A percentile compares a stretch with the other conserved stretches of the same genome.
These are phyloP conservation scores for Calonectria pseudoturangicola DNA, from an alignment of 2,329 filamentous ascomycete species.

Conservation along the genomic window DNA sequence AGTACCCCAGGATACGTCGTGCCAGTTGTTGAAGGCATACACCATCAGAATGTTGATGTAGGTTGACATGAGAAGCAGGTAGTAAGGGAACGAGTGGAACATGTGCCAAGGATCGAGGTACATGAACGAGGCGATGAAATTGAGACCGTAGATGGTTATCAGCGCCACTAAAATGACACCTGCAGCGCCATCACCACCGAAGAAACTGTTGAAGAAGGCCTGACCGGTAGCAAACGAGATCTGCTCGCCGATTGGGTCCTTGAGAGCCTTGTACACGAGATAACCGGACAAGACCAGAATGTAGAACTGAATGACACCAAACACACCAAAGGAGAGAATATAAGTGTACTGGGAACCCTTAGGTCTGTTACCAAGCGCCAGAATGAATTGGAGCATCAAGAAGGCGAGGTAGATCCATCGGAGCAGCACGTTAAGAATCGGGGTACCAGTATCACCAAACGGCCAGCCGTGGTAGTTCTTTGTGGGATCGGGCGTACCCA, in stretches of 20 bases:
- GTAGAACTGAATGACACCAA: constrained; percentile 50
- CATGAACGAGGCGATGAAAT: constrained; percentile 51
- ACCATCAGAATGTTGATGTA: constrained; percentile 55
- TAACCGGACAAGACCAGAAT: constrained; percentile 50
- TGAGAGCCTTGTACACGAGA: constrained; percentile 51
- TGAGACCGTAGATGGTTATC: constrained; percentile 52
- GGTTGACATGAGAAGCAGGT: constrained; percentile 52
- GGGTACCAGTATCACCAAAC: constrained; percentile 49
- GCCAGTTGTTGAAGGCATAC: constrained; percentile 54
- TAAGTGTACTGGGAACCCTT: constrained; percentile 52
- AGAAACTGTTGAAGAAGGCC: constrained; percentile 51
- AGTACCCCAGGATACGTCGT: constrained; percentile 52
- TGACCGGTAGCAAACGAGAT: constrained; percentile 47
- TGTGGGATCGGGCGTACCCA: constrained; percentile 47
- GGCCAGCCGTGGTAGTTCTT: constrained; percentile 50
- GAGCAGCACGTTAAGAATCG: constrained; percentile 50
- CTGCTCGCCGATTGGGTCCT: constrained; percentile 47
- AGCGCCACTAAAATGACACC: constrained; percentile 51
- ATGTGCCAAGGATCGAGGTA: constrained; percentile 55
- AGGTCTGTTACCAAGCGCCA: constrained; percentile 51
- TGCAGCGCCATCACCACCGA: constrained; percentile 48
- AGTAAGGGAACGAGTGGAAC: constrained; percentile 54
- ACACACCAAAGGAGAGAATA: constrained; percentile 51
- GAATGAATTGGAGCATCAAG: constrained; percentile 50
- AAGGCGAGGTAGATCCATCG: constrained; percentile 52